Percentiles rank a stretch among this genome's conserved stretches.
Evolutionary conservation across 805 yeast genomes (phyloP).

Genomic region (Myxozyma melibiosi): DNA sequence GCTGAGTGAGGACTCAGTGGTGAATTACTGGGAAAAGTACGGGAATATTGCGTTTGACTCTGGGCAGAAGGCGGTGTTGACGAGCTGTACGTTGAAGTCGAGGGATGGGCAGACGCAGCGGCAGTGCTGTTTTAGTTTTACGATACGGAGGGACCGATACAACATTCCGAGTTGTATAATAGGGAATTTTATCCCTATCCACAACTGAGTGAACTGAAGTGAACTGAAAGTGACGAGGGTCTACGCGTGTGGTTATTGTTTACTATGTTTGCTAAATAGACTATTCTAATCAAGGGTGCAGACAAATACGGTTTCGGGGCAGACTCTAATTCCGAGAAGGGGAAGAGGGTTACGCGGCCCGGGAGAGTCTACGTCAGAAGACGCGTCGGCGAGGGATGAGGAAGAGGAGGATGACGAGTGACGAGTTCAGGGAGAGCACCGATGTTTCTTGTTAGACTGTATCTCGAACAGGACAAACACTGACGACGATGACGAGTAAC

Average conservation of each 20-base stretch:
- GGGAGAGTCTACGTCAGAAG: no score
- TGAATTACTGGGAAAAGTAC: constrained; percentile 95
- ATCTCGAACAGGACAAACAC: no score
- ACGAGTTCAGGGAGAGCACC: no score
- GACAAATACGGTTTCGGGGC: no score
- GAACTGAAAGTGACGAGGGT: no score
- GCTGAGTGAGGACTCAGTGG: constrained; percentile 95
- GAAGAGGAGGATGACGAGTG: no score
- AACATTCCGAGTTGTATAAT: constrained; percentile 95
- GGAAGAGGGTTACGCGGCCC: no score
- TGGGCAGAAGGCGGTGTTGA: constrained; percentile 91
- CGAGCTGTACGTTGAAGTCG: constrained; percentile 84
- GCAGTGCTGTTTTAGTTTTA: constrained; percentile 91
- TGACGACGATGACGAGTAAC: no score
- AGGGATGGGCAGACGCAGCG: constrained; percentile 77
- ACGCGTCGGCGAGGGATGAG: no score
- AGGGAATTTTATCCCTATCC: constrained; percentile 89
- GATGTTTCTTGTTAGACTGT: no score
- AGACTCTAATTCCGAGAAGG: no score
- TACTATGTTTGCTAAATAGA: background rate
- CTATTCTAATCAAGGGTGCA: background rate
- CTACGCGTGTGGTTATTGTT: no score
- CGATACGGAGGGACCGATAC: constrained; percentile 87
- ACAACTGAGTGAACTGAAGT: constrained; percentile 37
- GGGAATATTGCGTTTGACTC: constrained; percentile 96